Percentiles rank a stretch among this genome's conserved stretches.
Conservation (phyloP, 2,329 filamentous ascomycete species). For the Fusarium albosuccineum region DNA sequence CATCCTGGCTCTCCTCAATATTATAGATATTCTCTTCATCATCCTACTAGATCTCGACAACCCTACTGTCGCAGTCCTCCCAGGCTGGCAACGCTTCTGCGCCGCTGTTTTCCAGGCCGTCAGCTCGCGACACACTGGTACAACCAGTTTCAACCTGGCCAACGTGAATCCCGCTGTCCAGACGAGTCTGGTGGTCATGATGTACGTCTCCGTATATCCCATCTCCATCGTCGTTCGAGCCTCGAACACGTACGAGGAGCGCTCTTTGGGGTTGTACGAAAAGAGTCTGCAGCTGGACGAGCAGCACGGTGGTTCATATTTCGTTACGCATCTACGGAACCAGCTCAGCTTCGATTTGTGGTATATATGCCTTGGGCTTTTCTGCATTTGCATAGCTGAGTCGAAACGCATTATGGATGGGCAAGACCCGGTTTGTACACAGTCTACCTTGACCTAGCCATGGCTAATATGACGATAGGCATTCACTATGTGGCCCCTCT, state of each 20-base stretch:
- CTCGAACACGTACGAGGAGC: constrained; percentile 72
- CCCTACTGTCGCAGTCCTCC: constrained; percentile 59
- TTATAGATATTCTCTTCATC: constrained; percentile 68
- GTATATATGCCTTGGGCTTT: constrained; percentile 57
- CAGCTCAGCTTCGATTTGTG: constrained; percentile 58
- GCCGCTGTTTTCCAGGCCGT: constrained; percentile 71
- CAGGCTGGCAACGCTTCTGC: constrained; percentile 61
- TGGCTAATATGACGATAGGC: constrained; percentile 33
- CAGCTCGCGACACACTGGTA: constrained; percentile 62
- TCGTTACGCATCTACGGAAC: constrained; percentile 53
- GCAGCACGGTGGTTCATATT: constrained; percentile 45
- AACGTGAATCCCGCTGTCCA: constrained; percentile 67
- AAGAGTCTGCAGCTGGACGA: constrained; percentile 44
- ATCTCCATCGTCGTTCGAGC: constrained; percentile 72
- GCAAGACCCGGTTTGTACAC: constrained; percentile 40
- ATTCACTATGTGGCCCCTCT: constrained; percentile 49
- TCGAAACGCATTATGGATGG: constrained; percentile 44
- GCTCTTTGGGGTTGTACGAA: constrained; percentile 70
- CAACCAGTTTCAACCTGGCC: constrained; percentile 63
- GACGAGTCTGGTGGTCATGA: constrained; percentile 72
- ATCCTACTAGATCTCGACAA: constrained; percentile 65
- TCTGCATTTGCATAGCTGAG: constrained; percentile 52
- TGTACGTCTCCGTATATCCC: constrained; percentile 74
- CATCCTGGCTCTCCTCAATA: constrained; percentile 65
- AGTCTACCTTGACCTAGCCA: rapidly evolving